Base-by-base conservation (phyloP, 2,329 filamentous ascomycete species). In the Microdochium nivale region DNA sequence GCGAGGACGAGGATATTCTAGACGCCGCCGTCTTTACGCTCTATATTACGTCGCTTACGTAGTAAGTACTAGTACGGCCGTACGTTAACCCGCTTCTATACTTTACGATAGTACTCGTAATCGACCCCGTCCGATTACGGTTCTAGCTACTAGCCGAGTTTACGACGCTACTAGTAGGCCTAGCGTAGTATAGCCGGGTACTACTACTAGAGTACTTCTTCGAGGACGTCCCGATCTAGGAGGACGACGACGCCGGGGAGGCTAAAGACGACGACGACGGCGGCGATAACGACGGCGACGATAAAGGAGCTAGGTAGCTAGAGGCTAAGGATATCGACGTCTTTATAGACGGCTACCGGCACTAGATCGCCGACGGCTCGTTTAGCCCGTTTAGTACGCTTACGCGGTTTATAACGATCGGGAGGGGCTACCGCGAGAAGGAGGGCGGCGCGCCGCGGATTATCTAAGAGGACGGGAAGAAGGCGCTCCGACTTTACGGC, bases 351-450 rank as follows among this genome's bases (percentile, higher is more conserved):
- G 49, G 19, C 16, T 46, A 50, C 35, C 35, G 49, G 13, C 10
- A 13, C 35, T 50, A 19, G 32, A 16, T 50, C 3, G 32, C 49
- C 11, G 49, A 50, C 35, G 49, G 49, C 33, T 46, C 24, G 16
- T 25, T n/a, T 16, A 50, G 10, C 10, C 49, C 49, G 37, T 50
- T 50, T 11, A 50, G 25, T 3, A 46, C 49, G 49, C 44, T 50
- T 2, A 50, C 44, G 14, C 35, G 49, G 5, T 50, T 14, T 5
- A 50, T 50, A 24, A 44, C 35, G 35, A 30, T 44, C 23, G 49
- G 37, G 3, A 50, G 46, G 21, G 21, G 37, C 11, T 16, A 50
- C 25, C 24, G 37, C 1, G 19, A 19, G 1, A 50, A 50, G 37
- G 37, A 50, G 21, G 14, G 37, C 10, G 37, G 37, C 2, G 32